Evolutionary conservation across 805 yeast genomes (phyloP).

Genomic region (Nakazawaea wyomingensis): DNA sequence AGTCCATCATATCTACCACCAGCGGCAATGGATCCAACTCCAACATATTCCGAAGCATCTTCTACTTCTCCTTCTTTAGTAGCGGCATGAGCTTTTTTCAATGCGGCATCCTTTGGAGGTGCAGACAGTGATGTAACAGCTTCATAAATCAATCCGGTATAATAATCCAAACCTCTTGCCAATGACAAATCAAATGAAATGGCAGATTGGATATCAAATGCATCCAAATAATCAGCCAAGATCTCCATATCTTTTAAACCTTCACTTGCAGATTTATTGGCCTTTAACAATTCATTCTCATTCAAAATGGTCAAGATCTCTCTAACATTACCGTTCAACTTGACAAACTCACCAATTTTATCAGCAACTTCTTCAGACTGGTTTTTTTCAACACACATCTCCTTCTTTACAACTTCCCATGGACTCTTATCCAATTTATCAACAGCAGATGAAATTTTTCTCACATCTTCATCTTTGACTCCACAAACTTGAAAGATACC

Average conservation of each 20-base stretch:
- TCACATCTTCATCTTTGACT: conserved; percentile 87
- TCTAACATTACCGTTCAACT: conserved; percentile 69
- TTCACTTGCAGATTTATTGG: conserved; percentile 67
- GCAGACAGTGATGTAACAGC: conserved; percentile 94
- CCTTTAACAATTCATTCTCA: conserved; percentile 49
- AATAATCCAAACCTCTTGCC: conserved; percentile 97
- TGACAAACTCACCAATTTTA: conserved; percentile 86
- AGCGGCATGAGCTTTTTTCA: conserved; percentile 46
- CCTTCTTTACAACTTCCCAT: conserved; percentile 91
- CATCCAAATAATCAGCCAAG: conserved; percentile 73
- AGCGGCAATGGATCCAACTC: conserved; percentile 97
- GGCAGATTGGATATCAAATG: conserved; percentile 64
- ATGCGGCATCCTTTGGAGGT: conserved; percentile 81
- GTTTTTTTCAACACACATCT: conserved; percentile 86
- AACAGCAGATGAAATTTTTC: conserved; percentile 91
- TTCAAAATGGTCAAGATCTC: conserved; percentile 55
- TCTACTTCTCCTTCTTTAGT: conserved; percentile 62
- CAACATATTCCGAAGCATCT: conserved; percentile 94
- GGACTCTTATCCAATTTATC: conserved; percentile 94
- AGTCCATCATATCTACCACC: conserved; percentile 98
- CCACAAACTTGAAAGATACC: conserved; percentile 96
- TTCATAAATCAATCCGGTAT: conserved; percentile 95
- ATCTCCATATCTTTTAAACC: conserved; percentile 80
- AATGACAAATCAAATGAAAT: conserved; percentile 88
- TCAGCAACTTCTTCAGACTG: conserved; percentile 92